Conservation (phyloP, 805 yeast species). For the Candida tallmaniae region DNA sequence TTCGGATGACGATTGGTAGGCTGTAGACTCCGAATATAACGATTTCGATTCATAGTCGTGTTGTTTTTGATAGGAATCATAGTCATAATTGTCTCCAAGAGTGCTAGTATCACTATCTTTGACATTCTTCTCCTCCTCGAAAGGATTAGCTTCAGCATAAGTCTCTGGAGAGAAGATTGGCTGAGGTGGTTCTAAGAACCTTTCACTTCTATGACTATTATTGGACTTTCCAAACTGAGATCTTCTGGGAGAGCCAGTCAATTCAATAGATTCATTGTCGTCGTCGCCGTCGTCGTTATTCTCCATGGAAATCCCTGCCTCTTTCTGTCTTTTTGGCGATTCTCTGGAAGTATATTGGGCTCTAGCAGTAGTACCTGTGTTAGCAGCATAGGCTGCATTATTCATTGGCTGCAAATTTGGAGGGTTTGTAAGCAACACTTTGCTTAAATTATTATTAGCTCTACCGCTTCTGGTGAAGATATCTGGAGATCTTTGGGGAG, state of each 20-base stretch:
- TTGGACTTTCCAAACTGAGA: constrained; percentile 16
- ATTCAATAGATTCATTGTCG: constrained; percentile 18
- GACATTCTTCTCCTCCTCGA: constrained; percentile 9
- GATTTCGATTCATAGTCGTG: constrained; percentile 30
- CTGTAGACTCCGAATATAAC: constrained; percentile 32
- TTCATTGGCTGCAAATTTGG: constrained; percentile 19
- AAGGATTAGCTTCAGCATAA: constrained; percentile 52
- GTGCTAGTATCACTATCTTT: constrained; percentile 13
- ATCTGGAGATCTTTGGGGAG: constrained; percentile 34
- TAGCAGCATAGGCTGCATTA: constrained; percentile 37
- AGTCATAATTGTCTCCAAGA: constrained; percentile 22
- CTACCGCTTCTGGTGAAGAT: constrained; percentile 37
- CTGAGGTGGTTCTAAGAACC: constrained; percentile 58
- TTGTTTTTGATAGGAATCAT: constrained; percentile 30
- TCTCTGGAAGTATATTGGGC: constrained; percentile 65
- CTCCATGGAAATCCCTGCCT: constrained; percentile 43
- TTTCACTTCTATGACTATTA: constrained; percentile 39
- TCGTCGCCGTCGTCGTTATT: constrained; percentile 29
- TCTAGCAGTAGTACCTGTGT: constrained; percentile 45
- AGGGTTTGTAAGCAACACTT: constrained; percentile 18
- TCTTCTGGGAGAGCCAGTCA: constrained; percentile 35
- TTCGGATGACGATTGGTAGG: constrained; percentile 27
- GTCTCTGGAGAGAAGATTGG: constrained; percentile 62
- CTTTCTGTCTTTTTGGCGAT: constrained; percentile 60
- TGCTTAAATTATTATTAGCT: constrained; percentile 12